A percentile compares a stretch with the other conserved stretches of the same genome.
phyloP scores from a whole-genome alignment of 192 early-diverging fungal species.

The Geranomyces variabilis region DNA sequence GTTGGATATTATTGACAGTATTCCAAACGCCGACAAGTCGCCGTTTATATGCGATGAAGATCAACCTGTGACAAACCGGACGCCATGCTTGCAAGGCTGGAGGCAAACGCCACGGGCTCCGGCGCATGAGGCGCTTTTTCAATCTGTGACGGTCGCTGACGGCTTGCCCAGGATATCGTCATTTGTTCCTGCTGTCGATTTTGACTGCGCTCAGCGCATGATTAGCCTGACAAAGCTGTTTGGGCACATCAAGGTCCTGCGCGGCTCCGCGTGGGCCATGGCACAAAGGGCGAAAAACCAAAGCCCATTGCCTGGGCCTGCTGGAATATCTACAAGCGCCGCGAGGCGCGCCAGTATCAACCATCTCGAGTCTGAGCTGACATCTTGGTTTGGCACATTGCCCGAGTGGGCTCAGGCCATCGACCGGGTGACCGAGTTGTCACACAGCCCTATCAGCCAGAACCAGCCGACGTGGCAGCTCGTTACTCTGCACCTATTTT shows the following conservation, averaged over 20 bases:
- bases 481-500: conserved; percentile 21
- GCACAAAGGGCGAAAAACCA: conserved; percentile 1
- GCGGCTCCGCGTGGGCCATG: conserved; percentile 28
- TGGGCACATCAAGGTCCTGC: conserved; percentile 5
- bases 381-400: conserved; percentile 14
- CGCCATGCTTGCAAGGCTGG: conserved; percentile 26
- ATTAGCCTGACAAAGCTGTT: conserved; percentile 15
- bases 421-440: conserved; percentile 9
- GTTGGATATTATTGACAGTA: conserved; percentile 17
- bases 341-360: background rate
- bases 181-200: conserved; percentile 28
- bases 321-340: background rate
- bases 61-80: conserved; percentile 17
- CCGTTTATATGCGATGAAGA: conserved; percentile 14
- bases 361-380: conserved; percentile 12
- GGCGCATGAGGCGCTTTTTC: conserved; percentile 29
- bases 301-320: background rate
- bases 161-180: conserved; percentile 19
- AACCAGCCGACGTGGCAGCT: conserved; percentile 33
- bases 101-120: conserved; percentile 17
- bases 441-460: background rate
- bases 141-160: conserved; percentile 14
- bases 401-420: conserved; percentile 31
- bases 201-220: conserved; percentile 24
- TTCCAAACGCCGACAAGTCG: background rate